Base-by-base conservation (phyloP, 768 basidiomycete genomes). In the Gelatoporia subvermispora region DNA sequence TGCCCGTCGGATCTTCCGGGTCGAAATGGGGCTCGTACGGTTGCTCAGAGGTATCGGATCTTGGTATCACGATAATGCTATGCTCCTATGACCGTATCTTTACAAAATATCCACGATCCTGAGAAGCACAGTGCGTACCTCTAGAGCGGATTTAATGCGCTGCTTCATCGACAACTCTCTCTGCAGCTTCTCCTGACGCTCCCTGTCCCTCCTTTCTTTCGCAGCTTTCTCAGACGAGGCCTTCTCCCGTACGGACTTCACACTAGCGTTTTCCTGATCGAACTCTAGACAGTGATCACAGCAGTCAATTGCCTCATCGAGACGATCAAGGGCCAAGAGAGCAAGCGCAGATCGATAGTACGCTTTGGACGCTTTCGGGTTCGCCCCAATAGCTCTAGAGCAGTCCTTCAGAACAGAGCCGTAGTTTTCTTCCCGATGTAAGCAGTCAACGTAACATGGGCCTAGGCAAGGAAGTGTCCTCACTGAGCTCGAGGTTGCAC, bases 401-500 rank as follows among this genome's bases (percentile, higher is more conserved):
- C 89, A 91, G 64, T 98, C 96, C 51, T 79, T 75, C 38, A 99
- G 74, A 7, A 91, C 91, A 22, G 81, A 77, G 8, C 93, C 90
- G 57, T 87, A 88, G 65, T 98, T 99, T 64, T 88, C 93, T 93
- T 35, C 2, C 16, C 16, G 31, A 25, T 10, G 22, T 24, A 17
- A 22, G 35, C 39, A 36, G 34, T n/a, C 31, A 49, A 43, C 43
- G 22, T 4, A 35, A 18, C 25, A 41, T 41, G 42, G 24, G 39
- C 3, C 52, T 49, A 10, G 40, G 21, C 22, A 24, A 43, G 20
- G 3, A 34, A 13, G 49, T 16, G 25, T 21, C 63, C 85, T 60
- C 55, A 92, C 93, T 71, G 17, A 94, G 76, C 63, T 91, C 90
- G 16, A 98, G 75, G 61, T 98, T 94, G 54, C 91, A 94, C 7